phyloP scores from a whole-genome alignment of 805 yeast species.

The Schizosaccharomyces lindneri region DNA sequence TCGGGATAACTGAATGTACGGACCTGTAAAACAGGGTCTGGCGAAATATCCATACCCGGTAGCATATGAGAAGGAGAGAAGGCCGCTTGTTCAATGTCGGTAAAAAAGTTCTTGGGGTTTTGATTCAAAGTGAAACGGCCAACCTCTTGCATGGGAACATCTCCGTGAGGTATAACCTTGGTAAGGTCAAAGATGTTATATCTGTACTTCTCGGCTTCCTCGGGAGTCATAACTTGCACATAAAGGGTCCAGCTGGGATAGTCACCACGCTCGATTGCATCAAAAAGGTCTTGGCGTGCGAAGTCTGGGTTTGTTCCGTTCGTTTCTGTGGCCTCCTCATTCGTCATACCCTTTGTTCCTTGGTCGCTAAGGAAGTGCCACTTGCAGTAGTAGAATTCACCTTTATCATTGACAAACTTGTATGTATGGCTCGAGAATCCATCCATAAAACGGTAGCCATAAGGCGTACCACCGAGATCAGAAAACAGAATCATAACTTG shows the following conservation, averaged over 20 bases:
- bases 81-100: slow-evolving; percentile 69
- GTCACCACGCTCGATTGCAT: slow-evolving; percentile 54
- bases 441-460: slow-evolving; percentile 49
- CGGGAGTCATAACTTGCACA: slow-evolving; percentile 66
- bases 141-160: slow-evolving; percentile 66
- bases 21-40: slow-evolving; percentile 58
- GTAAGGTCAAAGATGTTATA: slow-evolving; percentile 77
- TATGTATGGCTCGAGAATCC: slow-evolving; percentile 71
- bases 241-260: slow-evolving; percentile 67
- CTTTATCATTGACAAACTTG: slow-evolving; percentile 32
- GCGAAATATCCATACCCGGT: slow-evolving; percentile 60
- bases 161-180: slow-evolving; percentile 73
- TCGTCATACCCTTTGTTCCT: slow-evolving; percentile 23
- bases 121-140: slow-evolving; percentile 60
- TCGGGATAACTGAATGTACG: slow-evolving; percentile 65
- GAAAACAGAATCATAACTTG: slow-evolving; percentile 51
- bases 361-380: slow-evolving; percentile 49
- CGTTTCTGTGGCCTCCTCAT: slow-evolving; percentile 22
- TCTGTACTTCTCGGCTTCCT: slow-evolving; percentile 46
- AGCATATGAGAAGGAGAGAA: slow-evolving; percentile 69
- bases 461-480: slow-evolving; percentile 57
- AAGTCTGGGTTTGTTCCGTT: slow-evolving; percentile 59
- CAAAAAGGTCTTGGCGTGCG: slow-evolving; percentile 57
- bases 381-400: slow-evolving; percentile 43
- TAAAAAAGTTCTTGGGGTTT: slow-evolving; percentile 61